These are phyloP conservation scores for Juncus effusus DNA, from an alignment of 176 grass and related monocot genomes.

Conservation along the genomic window DNA sequence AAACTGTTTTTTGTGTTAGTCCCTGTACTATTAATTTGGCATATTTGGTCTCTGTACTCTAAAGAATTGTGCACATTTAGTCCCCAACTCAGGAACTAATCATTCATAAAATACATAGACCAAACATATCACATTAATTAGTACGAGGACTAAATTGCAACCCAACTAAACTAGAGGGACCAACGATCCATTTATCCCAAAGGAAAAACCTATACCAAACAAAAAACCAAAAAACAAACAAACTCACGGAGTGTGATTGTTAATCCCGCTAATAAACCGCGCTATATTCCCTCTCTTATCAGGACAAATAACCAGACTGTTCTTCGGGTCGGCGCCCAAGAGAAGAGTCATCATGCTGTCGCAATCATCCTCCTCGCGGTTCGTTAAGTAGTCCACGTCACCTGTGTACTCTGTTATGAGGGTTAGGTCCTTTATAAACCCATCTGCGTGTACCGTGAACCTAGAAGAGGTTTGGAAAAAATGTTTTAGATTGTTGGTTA, in stretches of 20 bases:
- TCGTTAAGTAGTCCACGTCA: constrained; percentile 78
- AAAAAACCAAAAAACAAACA: constrained; percentile 13
- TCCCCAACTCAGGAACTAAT: no score
- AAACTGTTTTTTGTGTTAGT: no score
- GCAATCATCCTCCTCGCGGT: constrained; percentile 54
- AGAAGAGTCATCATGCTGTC: constrained; percentile 96
- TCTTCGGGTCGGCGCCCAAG: constrained; percentile 38
- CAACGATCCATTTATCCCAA: no score
- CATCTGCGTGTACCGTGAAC: constrained; percentile 90
- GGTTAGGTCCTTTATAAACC: constrained; percentile 76
- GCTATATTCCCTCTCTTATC: constrained; percentile 77
- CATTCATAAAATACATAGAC: no score
- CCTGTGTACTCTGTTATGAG: constrained; percentile 68
- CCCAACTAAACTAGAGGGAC: no score
- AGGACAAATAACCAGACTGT: constrained; percentile 74
- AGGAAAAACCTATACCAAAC: no score
- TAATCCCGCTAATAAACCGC: constrained; percentile 83
- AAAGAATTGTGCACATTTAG: no score
- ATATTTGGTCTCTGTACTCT: no score
- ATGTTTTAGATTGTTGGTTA: no score
- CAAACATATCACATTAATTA: no score
- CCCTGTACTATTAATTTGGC: no score
- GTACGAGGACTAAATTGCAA: no score
- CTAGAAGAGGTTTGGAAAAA: constrained; percentile 32
- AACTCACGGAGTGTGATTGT: constrained; percentile 77